Evolutionary conservation across 73 alveolate genomes (phyloP), one percentile per base, ranked within the genome.

Genomic region (Paramecium sonneborni): DNA sequence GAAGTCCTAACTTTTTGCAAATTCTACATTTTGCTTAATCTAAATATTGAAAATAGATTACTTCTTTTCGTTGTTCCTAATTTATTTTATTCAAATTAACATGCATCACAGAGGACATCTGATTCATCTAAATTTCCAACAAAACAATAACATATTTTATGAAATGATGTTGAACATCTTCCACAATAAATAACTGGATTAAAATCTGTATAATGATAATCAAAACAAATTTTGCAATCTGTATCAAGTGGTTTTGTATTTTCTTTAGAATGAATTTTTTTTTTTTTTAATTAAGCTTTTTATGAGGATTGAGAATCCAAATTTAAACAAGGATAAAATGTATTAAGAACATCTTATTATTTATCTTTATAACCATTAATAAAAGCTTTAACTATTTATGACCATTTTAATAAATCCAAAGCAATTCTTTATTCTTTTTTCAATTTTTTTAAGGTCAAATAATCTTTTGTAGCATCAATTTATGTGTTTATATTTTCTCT

Each of bases 121-220:
- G 39, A 38, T 12, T 79, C 90, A 79, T 39, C 76, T 20, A 79
- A 28, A 18, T 57, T 57, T 79, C 74, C 74, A 18, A 34, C n/a
- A 20, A 79, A 43, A 6, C 90, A 57, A 79, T 79, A 79, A 21
- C 90, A 79, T 6, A 41, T 79, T 79, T 79, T 79, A 43, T 79
- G 90, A 44, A 79, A 79, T 38, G 90, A 43, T 24, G 69, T 79
- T 39, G 44, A 79, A 6, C 90, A 79, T 39, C 32, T 79, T 26
- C 90, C 90, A 43, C 90, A 79, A 79, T 79, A 79, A 43, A 46
- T 44, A 39, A 79, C 90, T 15, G 90, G 90, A 79, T 79, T 79
- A 44, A 43, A 24, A 79, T 79, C 90, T 1, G 76, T 39, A 2
- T 30, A 24, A 79, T 79, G 69, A 43, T 46, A 39, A 79, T 79